Percentiles rank a stretch among this genome's conserved stretches.
Conservation (phyloP, 2,329 filamentous ascomycete species). For the Xylaria sp. region DNA sequence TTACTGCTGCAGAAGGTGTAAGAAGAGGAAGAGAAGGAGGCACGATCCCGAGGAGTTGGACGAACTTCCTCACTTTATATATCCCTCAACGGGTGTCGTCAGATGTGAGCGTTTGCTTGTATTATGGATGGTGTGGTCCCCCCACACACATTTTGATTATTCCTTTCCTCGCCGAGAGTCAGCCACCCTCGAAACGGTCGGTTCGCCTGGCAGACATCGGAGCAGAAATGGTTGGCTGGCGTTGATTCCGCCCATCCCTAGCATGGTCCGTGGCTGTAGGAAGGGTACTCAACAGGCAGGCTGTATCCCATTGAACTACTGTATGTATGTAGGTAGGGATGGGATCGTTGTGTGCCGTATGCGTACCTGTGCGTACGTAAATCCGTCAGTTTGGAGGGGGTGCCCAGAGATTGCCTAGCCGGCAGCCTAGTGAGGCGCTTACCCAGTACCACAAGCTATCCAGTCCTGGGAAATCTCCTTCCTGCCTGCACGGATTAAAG, state of each 20-base stretch:
- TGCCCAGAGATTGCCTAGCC: too few relatives aligned
- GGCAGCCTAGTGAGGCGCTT: slow-evolving; percentile 23
- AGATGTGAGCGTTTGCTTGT: slow-evolving; percentile 8
- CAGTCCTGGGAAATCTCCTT: slow-evolving; percentile 20
- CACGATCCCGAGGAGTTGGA: neutral
- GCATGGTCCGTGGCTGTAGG: slow-evolving; percentile 11
- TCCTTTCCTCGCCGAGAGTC: slow-evolving; percentile 19
- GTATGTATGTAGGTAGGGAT: neutral
- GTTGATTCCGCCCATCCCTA: slow-evolving; percentile 7
- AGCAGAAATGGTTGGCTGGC: slow-evolving; percentile 19
- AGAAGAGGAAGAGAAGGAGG: neutral
- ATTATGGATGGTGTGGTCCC: slow-evolving; percentile 13
- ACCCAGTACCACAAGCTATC: slow-evolving; percentile 18
- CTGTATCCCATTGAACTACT: neutral
- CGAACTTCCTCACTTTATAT: slow-evolving; percentile 21
- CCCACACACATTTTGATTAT: slow-evolving; percentile 19
- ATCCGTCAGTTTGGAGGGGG: neutral
- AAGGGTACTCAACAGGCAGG: slow-evolving; percentile 7
- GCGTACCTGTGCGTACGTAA: slow-evolving; percentile 18
- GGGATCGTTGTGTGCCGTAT: neutral
- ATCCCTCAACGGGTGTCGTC: slow-evolving; percentile 8
- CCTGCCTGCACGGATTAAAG: slow-evolving; percentile 16
- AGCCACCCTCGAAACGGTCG: slow-evolving; percentile 18
- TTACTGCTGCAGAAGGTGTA: neutral
- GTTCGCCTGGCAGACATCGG: slow-evolving; percentile 1